Evolutionary conservation across 1,139 yeast genomes (phyloP).

Genomic region (Candida pseudoviswanathii): DNA sequence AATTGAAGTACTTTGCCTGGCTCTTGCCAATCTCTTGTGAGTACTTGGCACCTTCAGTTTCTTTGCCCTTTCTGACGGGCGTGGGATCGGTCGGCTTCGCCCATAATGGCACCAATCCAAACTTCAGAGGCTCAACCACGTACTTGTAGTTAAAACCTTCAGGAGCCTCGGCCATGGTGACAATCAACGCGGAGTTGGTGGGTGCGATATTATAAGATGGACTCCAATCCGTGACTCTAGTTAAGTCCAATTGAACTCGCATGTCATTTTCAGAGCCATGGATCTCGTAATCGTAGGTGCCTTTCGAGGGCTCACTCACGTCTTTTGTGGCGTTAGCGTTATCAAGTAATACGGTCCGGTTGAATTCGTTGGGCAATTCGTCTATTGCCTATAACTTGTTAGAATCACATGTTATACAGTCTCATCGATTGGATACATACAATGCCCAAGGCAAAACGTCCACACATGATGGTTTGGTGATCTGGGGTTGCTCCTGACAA

Average conservation of each 20-base stretch:
- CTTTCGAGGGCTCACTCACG: slow-evolving; percentile 3
- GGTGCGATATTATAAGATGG: slow-evolving; percentile 46
- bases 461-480: slow-evolving; percentile 35
- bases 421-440: slow-evolving; percentile 29
- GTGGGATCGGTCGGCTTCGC: slow-evolving; percentile 38
- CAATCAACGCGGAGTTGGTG: slow-evolving; percentile 37
- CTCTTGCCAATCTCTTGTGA: slow-evolving; percentile 34
- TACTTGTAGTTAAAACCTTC: slow-evolving; percentile 18
- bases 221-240: slow-evolving; percentile 17
- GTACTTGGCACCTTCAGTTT: slow-evolving; percentile 22
- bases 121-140: slow-evolving; percentile 41
- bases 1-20: slow-evolving; percentile 54
- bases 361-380: slow-evolving; percentile 35
- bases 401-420: slow-evolving; percentile 13
- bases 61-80: slow-evolving; percentile 23
- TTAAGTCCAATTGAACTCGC: slow-evolving; percentile 13
- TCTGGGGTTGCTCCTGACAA: neutral
- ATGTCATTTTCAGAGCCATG: slow-evolving; percentile 10
- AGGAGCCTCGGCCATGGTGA: slow-evolving; percentile 22
- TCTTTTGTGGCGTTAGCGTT: slow-evolving; percentile 4
- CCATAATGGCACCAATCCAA: slow-evolving; percentile 48
- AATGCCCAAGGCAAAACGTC: slow-evolving; percentile 45
- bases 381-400: slow-evolving; percentile 22
- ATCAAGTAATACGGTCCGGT: slow-evolving; percentile 12
- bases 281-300: slow-evolving; percentile 6